phyloP scores from a whole-genome alignment of 306 rosid genomes.

The Pachyrhizus erosus region DNA sequence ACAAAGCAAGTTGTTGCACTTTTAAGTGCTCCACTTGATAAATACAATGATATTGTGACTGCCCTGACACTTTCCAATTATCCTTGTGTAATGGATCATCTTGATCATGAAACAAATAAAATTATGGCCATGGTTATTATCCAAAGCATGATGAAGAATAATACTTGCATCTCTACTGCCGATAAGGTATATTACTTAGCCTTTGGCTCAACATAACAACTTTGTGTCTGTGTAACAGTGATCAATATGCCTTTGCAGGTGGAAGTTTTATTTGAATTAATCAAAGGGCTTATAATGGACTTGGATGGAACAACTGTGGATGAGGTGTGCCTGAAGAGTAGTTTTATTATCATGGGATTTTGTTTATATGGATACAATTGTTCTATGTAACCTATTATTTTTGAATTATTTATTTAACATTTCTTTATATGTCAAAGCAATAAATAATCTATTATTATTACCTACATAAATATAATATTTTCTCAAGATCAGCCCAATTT shows the following conservation, averaged over 20 bases:
- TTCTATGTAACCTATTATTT: slow-evolving; percentile 1
- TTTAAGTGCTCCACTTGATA: slow-evolving; percentile 96
- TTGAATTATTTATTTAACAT: slow-evolving; percentile 10
- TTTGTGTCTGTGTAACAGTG: slow-evolving; percentile 20
- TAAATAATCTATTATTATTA: not conserved
- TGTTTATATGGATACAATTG: slow-evolving; percentile 8
- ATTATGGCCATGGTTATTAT: slow-evolving; percentile 95
- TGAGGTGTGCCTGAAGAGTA: slow-evolving; percentile 61
- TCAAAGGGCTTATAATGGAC: slow-evolving; percentile 92
- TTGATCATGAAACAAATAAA: slow-evolving; percentile 86
- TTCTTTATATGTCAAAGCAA: slow-evolving; percentile 12
- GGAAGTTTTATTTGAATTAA: slow-evolving; percentile 89
- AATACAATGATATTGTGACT: slow-evolving; percentile 92
- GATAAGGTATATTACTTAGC: slow-evolving; percentile 69
- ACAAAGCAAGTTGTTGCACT: slow-evolving; percentile 98
- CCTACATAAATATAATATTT: slow-evolving; percentile 17
- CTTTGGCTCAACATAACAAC: slow-evolving; percentile 35
- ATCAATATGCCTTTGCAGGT: slow-evolving; percentile 60
- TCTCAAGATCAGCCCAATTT: slow-evolving; percentile 14
- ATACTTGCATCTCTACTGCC: slow-evolving; percentile 75
- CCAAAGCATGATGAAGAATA: slow-evolving; percentile 93
- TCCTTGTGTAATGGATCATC: slow-evolving; percentile 91
- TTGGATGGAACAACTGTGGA: slow-evolving; percentile 73
- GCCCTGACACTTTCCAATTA: slow-evolving; percentile 88
- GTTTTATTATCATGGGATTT: slow-evolving; percentile 23